Conservation (phyloP, 1,139 yeast species). For the Geotrichum cucujoidarum region DNA sequence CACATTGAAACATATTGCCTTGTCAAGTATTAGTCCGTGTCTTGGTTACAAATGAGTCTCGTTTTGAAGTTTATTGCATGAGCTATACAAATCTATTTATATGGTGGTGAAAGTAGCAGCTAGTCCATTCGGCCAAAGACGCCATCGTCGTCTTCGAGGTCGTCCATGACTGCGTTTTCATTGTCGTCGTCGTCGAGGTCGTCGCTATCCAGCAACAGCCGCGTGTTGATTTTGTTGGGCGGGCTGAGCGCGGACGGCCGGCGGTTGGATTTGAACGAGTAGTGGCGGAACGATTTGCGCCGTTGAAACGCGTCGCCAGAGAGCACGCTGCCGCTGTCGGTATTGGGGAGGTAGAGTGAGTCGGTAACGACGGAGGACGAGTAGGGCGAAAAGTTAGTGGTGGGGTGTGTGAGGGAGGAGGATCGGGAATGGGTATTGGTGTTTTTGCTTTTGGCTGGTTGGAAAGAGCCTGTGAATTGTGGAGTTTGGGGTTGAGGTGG, state of each 20-base stretch:
- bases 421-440: conserved; percentile 7
- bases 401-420: conserved; percentile 7
- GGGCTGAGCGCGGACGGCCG: conserved; percentile 16
- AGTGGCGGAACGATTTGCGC: conserved; percentile 7
- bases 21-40: too few relatives aligned
- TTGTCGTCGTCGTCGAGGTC: conserved; percentile 12
- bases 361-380: conserved; percentile 14
- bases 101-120: too few relatives aligned
- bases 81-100: too few relatives aligned
- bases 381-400: not conserved
- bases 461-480: not conserved
- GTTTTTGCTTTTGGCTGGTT: not conserved
- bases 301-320: conserved; percentile 7
- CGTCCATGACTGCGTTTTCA: conserved; percentile 11
- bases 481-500: conserved; percentile 19
- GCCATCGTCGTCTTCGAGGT: conserved; percentile 14
- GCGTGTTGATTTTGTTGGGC: conserved; percentile 13
- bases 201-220: conserved; percentile 8
- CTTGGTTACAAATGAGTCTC: too few relatives aligned
- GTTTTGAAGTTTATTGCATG: too few relatives aligned
- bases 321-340: conserved; percentile 9
- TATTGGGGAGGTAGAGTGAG: conserved; percentile 12
- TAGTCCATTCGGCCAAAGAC: conserved; percentile 18
- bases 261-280: conserved; percentile 3
- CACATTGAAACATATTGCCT: too few relatives aligned